Percentiles rank a stretch among this genome's conserved stretches.
phyloP scores from a whole-genome alignment of 495 filamentous ascomycete species.

The Tuber melanosporum region DNA sequence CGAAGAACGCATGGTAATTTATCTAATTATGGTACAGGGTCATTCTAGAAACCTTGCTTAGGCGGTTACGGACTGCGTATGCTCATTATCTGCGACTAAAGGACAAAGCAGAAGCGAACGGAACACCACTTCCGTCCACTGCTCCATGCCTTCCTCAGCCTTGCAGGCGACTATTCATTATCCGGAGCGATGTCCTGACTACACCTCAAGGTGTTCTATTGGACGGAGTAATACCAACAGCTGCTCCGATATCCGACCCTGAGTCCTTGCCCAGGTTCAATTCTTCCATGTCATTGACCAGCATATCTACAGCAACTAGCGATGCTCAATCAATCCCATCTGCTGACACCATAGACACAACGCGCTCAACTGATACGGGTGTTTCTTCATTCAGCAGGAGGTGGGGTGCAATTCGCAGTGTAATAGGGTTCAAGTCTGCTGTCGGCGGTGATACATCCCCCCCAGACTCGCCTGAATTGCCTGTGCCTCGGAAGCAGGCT shows the following conservation, averaged over 20 bases:
- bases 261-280: conserved; percentile 30
- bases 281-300: conserved; percentile 19
- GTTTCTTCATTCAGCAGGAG: conserved; percentile 26
- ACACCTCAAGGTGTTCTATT: conserved; percentile 47
- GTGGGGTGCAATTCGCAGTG: conserved; percentile 37
- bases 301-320: conserved; percentile 18
- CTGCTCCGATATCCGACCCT: conserved; percentile 43
- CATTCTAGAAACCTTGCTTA: conserved; percentile 65
- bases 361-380: conserved; percentile 21
- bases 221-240: conserved; percentile 42
- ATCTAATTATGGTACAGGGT: conserved; percentile 43
- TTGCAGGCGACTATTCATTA: conserved; percentile 83
- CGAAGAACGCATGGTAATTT: neutral
- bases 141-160: conserved; percentile 82
- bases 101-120: conserved; percentile 54
- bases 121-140: conserved; percentile 60
- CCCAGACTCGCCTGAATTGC: conserved; percentile 24
- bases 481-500: conserved; percentile 41
- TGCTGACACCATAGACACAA: neutral
- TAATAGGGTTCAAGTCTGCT: conserved; percentile 28
- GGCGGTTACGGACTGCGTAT: conserved; percentile 68
- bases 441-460: conserved; percentile 41
- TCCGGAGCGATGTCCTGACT: conserved; percentile 70
- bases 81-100: conserved; percentile 70
- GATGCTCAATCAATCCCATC: conserved; percentile 35